A percentile compares a stretch with the other conserved stretches of the same genome.
Evolutionary conservation across 768 basidiomycete genomes (phyloP).

Genomic region (Rhodosporidiobolus sp.): DNA sequence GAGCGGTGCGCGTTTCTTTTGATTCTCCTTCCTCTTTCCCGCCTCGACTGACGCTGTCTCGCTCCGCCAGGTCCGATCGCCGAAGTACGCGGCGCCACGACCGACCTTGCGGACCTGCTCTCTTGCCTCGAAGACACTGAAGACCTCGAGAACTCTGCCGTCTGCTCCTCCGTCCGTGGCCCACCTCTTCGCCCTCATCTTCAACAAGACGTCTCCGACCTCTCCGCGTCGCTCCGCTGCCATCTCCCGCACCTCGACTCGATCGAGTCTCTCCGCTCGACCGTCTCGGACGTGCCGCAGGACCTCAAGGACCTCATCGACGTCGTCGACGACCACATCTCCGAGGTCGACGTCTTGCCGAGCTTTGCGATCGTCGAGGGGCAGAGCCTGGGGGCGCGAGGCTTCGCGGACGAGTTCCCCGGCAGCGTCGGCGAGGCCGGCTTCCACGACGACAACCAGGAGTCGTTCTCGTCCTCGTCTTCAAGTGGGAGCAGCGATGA

Average conservation of each 20-base stretch:
- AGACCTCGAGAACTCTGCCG: background rate
- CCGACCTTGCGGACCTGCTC: constrained; percentile 35
- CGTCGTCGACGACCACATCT: constrained; percentile 32
- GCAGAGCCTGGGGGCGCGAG: background rate
- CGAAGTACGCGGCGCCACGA: constrained; percentile 25
- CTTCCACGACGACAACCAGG: background rate
- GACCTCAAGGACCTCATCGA: constrained; percentile 30
- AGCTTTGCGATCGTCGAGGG: background rate
- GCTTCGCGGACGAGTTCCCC: constrained; percentile 23
- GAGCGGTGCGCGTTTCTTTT: background rate
- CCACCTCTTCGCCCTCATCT: background rate
- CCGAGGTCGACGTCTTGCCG: constrained; percentile 16
- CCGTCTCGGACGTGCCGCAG: constrained; percentile 24
- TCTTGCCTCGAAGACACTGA: constrained; percentile 21
- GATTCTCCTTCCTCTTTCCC: no score
- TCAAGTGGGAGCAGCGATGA: background rate
- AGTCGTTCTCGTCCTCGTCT: background rate
- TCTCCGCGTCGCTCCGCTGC: constrained; percentile 13
- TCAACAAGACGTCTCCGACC: background rate
- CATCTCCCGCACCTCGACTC: constrained; percentile 19
- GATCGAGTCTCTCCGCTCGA: constrained; percentile 32
- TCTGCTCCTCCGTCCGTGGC: background rate
- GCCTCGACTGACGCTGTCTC: background rate
- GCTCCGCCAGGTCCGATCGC: constrained; percentile 10
- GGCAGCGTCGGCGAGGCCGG: background rate